Evolutionary conservation across 768 basidiomycete species (phyloP).

Genomic region (Auriculariales sp.): DNA sequence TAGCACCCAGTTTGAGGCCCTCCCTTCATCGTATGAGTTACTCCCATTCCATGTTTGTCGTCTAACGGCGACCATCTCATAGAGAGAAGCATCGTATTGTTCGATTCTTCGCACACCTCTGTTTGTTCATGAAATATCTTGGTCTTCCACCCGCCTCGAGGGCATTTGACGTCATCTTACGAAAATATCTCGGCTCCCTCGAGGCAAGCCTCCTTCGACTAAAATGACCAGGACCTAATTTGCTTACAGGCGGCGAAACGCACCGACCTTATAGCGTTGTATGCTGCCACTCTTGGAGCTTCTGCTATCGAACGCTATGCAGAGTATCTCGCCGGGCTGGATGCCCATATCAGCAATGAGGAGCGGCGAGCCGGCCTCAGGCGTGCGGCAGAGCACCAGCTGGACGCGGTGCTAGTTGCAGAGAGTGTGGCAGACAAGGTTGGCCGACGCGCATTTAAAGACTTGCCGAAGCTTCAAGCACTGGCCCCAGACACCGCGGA

Average conservation of each 20-base stretch:
- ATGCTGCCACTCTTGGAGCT: slow-evolving; percentile 79
- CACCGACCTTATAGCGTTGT: slow-evolving; percentile 81
- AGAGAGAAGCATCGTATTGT: not conserved
- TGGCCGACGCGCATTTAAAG: slow-evolving; percentile 24
- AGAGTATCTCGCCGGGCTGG: slow-evolving; percentile 69
- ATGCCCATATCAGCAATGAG: slow-evolving; percentile 41
- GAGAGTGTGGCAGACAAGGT: slow-evolving; percentile 65
- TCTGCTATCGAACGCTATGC: slow-evolving; percentile 90
- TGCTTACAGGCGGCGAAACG: slow-evolving; percentile 53
- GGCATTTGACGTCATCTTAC: slow-evolving; percentile 68
- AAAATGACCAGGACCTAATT: not conserved
- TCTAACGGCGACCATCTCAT: slow-evolving; percentile 16
- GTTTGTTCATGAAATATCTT: slow-evolving; percentile 76
- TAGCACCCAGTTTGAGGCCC: slow-evolving; percentile 11
- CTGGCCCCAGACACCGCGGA: not conserved
- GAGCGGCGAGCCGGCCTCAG: slow-evolving; percentile 59
- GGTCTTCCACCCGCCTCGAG: slow-evolving; percentile 56
- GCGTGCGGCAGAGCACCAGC: slow-evolving; percentile 68
- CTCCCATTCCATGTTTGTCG: slow-evolving; percentile 4
- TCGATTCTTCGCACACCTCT: slow-evolving; percentile 89
- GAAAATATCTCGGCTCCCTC: slow-evolving; percentile 77
- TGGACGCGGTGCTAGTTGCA: slow-evolving; percentile 73
- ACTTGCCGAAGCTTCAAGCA: not conserved
- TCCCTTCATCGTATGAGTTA: slow-evolving; percentile 17
- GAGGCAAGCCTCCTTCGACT: slow-evolving; percentile 34